Conservation (phyloP, 2,329 filamentous ascomycete species). For the Periconia digitata region DNA sequence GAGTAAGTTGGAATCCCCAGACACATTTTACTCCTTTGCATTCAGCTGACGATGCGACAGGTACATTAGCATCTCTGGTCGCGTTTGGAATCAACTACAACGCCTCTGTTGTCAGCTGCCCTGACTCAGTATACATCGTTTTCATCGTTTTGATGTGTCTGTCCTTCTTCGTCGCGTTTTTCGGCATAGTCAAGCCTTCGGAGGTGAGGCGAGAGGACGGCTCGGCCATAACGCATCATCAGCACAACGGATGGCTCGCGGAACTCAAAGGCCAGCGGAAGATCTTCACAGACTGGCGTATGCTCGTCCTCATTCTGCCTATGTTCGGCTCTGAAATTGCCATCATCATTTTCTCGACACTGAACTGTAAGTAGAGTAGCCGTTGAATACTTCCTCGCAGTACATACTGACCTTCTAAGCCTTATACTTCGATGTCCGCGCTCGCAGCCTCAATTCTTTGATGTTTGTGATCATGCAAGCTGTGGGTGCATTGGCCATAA, state of each 20-base stretch:
- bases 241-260: constrained; percentile 11
- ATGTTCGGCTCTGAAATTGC: constrained; percentile 14
- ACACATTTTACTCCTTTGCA: not conserved
- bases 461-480: constrained; percentile 14
- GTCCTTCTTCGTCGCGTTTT: constrained; percentile 11
- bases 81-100: constrained; percentile 17
- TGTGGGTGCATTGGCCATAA: constrained; percentile 6
- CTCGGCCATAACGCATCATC: constrained; percentile 12
- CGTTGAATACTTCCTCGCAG: not conserved
- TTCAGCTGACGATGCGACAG: constrained; percentile 1
- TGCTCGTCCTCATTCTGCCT: constrained; percentile 12
- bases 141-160: constrained; percentile 14
- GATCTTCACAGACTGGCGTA: constrained; percentile 13
- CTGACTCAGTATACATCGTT: constrained; percentile 12
- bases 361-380: constrained; percentile 10
- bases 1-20: constrained; percentile 2
- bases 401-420: constrained; percentile 4
- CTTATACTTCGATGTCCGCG: constrained; percentile 13
- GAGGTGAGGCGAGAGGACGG: constrained; percentile 9
- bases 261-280: constrained; percentile 12
- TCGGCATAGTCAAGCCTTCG: constrained; percentile 10
- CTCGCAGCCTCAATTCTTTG: constrained; percentile 11
- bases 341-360: constrained; percentile 13
- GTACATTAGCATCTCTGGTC: constrained; percentile 11
- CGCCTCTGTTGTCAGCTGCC: constrained; percentile 6